Base-by-base conservation (phyloP, 352 stramenopile genomes). In the Pythium guiyangense region DNA sequence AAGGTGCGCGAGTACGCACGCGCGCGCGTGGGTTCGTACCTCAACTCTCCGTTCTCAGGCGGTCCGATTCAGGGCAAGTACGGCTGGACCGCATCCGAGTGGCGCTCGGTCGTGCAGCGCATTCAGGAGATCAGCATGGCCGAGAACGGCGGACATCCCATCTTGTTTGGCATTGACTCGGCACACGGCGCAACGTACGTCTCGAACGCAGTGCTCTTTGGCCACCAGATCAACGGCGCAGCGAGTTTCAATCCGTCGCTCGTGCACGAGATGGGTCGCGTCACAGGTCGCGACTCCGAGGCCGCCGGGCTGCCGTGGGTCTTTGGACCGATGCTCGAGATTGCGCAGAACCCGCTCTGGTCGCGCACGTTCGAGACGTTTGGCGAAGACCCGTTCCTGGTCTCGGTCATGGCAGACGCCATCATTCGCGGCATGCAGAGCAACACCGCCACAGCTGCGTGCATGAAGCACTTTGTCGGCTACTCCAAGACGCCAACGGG, bases 361-460 rank as follows among this genome's bases (percentile, higher is more conserved):
- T 63, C 83, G 6, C 71, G 93, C 15, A 91, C 94, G 5, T 98
- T 86, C 56, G 94, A 98, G 67, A 98, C 92, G 12, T 98, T 98
- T 71, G 91, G 94, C 4, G 90, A 98, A 80, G 90, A 98, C 53
- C 87, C 89, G 9, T 59, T 88, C 34, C 26, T 97, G 9, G 88
- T 87, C 1, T 82, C 85, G 0, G 63, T 84, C 42, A 92, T 98
- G 79, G 89, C 74, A 1, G 66, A 77, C 34, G 74, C 75, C 4
- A 79, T 95, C 47, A 65, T 97, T 25, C 64, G 76, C 11, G 92
- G 92, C 4, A 75, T 98, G 34, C 90, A 98, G 62, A 71, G 63
- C 52, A 77, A 71, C 45, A 70, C 68, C 43, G 61, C 71, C 3
- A 79, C 76, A 6, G 83, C 88, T 8, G 86, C 90, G 12, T 96